Conservation (phyloP, 1,284 basidiomycete genomes). For the Leucoagaricus sp. region DNA sequence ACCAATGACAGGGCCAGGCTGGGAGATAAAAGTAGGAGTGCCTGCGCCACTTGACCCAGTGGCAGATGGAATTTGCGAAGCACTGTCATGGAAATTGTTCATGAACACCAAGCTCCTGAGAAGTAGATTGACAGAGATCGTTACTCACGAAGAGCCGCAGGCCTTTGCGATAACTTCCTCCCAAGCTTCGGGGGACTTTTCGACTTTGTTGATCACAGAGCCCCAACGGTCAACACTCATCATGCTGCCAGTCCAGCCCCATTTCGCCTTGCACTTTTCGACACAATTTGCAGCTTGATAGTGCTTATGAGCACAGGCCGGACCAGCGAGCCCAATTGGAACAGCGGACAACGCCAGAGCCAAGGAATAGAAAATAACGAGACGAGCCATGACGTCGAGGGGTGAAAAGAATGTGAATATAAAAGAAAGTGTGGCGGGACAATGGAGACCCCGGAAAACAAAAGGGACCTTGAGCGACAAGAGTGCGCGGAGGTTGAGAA, state of each 20-base stretch:
- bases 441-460: constrained; percentile 8
- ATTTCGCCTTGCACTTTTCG: constrained; percentile 42
- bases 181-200: constrained; percentile 25
- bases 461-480: background rate
- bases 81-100: constrained; percentile 2
- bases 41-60: background rate
- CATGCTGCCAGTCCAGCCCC: constrained; percentile 52
- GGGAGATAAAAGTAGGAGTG: background rate
- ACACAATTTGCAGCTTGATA: constrained; percentile 40
- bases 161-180: constrained; percentile 35
- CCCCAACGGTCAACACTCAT: constrained; percentile 61
- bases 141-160: constrained; percentile 34
- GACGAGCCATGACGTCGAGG: constrained; percentile 40
- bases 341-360: constrained; percentile 40
- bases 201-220: constrained; percentile 39
- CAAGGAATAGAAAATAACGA: constrained; percentile 40
- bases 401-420: constrained; percentile 35
- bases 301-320: constrained; percentile 48
- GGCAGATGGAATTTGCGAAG: background rate
- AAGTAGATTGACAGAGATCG: background rate
- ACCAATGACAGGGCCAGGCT: constrained; percentile 3
- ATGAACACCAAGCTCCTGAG: background rate
- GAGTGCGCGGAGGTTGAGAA: background rate
- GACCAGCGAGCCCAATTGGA: constrained; percentile 45
- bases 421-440: constrained; percentile 27